These are phyloP conservation scores for Flaveria robusta DNA, from an alignment of 129 eudicot species.

Conservation along the genomic window DNA sequence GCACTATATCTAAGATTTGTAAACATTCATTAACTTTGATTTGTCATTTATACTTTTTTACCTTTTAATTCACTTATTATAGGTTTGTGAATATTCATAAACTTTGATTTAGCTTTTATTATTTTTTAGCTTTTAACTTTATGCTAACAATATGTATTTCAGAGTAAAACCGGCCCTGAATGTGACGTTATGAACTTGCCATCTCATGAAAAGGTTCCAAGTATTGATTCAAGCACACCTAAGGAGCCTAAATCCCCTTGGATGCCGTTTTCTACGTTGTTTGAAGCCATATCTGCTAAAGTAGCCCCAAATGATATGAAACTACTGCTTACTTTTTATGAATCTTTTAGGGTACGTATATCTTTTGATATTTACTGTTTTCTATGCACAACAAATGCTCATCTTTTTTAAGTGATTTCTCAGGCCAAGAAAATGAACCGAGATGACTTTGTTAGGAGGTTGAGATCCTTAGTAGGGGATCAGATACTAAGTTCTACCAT, in stretches of 20 bases:
- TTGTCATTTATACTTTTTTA: not conserved
- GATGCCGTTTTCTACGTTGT: constrained; percentile 58
- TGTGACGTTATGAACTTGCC: constrained; percentile 1
- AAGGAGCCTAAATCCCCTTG: constrained; percentile 50
- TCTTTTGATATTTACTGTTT: not conserved
- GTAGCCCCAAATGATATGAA: constrained; percentile 46
- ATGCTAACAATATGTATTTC: not conserved
- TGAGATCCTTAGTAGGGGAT: constrained; percentile 65
- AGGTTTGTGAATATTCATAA: not conserved
- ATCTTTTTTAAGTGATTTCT: not conserved
- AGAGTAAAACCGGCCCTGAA: constrained; percentile 35
- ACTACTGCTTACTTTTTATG: constrained; percentile 39
- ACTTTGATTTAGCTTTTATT: not conserved
- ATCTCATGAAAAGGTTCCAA: constrained; percentile 29
- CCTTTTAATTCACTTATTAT: not conserved
- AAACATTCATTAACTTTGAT: not conserved
- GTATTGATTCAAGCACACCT: constrained; percentile 44
- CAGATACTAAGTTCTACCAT: constrained; percentile 50
- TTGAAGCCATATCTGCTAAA: constrained; percentile 50
- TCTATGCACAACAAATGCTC: not conserved
- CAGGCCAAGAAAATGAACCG: constrained; percentile 50
- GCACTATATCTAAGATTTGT: not conserved
- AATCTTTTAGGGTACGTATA: constrained; percentile 44
- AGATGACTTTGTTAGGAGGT: constrained; percentile 51
- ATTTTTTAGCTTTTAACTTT: not conserved